phyloP scores from a whole-genome alignment of 2,329 filamentous ascomycete species.

The Setomelanomma holmii region DNA sequence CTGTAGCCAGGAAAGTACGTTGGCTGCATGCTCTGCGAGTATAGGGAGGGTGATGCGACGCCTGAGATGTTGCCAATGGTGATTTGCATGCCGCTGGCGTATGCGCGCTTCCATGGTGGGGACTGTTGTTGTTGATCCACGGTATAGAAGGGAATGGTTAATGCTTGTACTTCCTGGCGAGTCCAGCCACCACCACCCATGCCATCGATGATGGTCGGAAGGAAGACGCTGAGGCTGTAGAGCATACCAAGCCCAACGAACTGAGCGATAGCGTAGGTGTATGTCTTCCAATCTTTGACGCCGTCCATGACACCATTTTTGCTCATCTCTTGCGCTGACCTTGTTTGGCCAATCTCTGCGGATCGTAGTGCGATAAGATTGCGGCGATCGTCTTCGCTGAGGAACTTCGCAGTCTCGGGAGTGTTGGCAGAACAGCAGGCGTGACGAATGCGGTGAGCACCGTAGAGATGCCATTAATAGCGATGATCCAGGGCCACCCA shows the following conservation, averaged over 20 bases:
- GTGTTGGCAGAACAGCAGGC: slow-evolving; percentile 60
- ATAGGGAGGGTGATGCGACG: slow-evolving; percentile 34
- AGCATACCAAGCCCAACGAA: slow-evolving; percentile 34
- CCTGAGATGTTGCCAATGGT: slow-evolving; percentile 47
- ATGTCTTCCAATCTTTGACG: slow-evolving; percentile 46
- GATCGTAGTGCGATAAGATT: slow-evolving; percentile 27
- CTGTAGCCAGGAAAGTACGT: slow-evolving; percentile 30
- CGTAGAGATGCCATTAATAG: slow-evolving; percentile 40
- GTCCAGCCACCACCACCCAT: slow-evolving; percentile 34
- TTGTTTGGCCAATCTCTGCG: slow-evolving; percentile 55
- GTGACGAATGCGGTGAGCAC: slow-evolving; percentile 51
- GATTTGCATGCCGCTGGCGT: slow-evolving; percentile 44
- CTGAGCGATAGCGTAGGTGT: slow-evolving; percentile 55
- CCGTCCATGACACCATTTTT: slow-evolving; percentile 58
- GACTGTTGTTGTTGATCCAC: slow-evolving; percentile 39
- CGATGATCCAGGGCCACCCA: slow-evolving; percentile 42
- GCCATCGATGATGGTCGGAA: slow-evolving; percentile 40
- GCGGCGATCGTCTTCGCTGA: slow-evolving; percentile 32
- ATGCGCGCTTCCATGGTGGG: slow-evolving; percentile 42
- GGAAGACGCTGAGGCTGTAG: slow-evolving; percentile 35
- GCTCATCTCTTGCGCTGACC: slow-evolving; percentile 54
- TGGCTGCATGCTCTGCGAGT: slow-evolving; percentile 17
- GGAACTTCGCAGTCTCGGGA: slow-evolving; percentile 43
- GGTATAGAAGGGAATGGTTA: slow-evolving; percentile 43
- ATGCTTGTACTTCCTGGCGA: slow-evolving; percentile 32